Conservation (phyloP, 176 grass and related monocot genomes). For the Guadua angustifolia region DNA sequence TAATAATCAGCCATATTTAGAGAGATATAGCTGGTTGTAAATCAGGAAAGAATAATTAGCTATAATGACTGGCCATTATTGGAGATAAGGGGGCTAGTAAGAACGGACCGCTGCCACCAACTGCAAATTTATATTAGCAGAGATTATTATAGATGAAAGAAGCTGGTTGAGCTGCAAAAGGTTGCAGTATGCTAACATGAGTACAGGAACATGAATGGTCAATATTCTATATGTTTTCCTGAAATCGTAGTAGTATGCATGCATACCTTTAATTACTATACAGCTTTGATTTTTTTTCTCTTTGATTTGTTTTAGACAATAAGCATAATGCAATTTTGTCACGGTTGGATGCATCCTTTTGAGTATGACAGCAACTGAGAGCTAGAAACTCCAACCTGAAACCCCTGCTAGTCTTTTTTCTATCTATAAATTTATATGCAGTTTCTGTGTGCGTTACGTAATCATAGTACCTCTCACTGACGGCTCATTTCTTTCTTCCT, state of each 20-base stretch:
- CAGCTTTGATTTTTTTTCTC: background rate
- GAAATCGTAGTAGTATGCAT: background rate
- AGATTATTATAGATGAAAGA: conserved; percentile 5
- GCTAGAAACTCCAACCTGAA: background rate
- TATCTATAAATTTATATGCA: background rate
- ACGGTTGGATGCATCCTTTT: background rate
- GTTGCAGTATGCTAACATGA: background rate
- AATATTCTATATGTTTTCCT: conserved; percentile 1
- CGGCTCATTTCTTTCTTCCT: conserved; percentile 27
- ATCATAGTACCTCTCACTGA: background rate
- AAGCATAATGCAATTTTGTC: background rate
- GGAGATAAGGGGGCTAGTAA: too few species aligned
- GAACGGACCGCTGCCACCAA: too few species aligned
- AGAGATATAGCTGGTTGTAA: too few species aligned
- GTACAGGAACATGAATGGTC: background rate
- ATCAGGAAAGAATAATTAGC: too few species aligned
- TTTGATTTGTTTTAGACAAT: conserved; percentile 1
- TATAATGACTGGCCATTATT: too few species aligned
- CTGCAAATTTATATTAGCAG: too few species aligned
- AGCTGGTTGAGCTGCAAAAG: background rate
- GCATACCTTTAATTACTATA: background rate
- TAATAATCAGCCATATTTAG: too few species aligned
- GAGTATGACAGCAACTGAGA: background rate
- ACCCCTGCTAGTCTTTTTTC: background rate
- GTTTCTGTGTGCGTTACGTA: background rate